Percentiles rank a stretch among this genome's conserved stretches.
These are phyloP conservation scores for Epichloe festucae DNA, from an alignment of 2,329 filamentous ascomycete genomes.

Conservation along the genomic window DNA sequence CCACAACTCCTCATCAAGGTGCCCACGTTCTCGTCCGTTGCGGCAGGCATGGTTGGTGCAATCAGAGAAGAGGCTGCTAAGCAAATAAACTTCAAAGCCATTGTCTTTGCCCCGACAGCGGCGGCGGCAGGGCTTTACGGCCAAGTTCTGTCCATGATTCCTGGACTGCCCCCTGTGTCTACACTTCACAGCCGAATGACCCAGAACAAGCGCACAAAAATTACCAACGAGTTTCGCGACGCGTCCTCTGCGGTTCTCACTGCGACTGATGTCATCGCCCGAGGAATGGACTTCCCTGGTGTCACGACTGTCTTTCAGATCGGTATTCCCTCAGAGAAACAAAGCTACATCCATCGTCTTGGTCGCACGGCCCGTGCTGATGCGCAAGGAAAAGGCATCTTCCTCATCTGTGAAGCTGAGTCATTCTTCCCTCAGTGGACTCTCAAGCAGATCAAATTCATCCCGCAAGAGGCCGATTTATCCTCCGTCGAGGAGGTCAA, in stretches of 20 bases:
- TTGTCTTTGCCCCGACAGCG: slow-evolving; percentile 62
- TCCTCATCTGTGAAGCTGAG: slow-evolving; percentile 43
- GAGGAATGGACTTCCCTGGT: slow-evolving; percentile 61
- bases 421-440: slow-evolving; percentile 34
- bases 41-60: slow-evolving; percentile 43
- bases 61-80: slow-evolving; percentile 32
- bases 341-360: slow-evolving; percentile 55
- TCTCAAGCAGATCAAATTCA: slow-evolving; percentile 40
- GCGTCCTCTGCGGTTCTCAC: slow-evolving; percentile 42
- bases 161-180: slow-evolving; percentile 29
- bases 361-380: slow-evolving; percentile 55
- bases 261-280: slow-evolving; percentile 58
- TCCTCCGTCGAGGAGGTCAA: slow-evolving; percentile 25
- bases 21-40: slow-evolving; percentile 58
- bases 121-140: slow-evolving; percentile 38
- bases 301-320: slow-evolving; percentile 55
- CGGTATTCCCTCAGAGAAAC: slow-evolving; percentile 43
- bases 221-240: slow-evolving; percentile 51
- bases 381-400: slow-evolving; percentile 48
- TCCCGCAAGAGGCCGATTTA: slow-evolving; percentile 32
- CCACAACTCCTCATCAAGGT: slow-evolving; percentile 58
- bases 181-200: slow-evolving; percentile 38
- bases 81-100: slow-evolving; percentile 59
- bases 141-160: slow-evolving; percentile 26
- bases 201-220: slow-evolving; percentile 36